Percentiles rank a stretch among this genome's conserved stretches.
Conservation (phyloP, 129 eudicot genomes). For the carrot (Daucus carota) region DH1_v3.0 NC_030382.2:56575001-56575500, state of each 20-base stretch:
- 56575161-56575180: too few species aligned
- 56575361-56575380: not conserved
- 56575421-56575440: not conserved
- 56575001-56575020: too few species aligned
- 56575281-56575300: not conserved
- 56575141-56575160: too few species aligned
- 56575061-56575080: too few species aligned
- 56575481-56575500: conserved; percentile 49
- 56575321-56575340: not conserved
- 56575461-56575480: not conserved
- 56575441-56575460: not conserved
- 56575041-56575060: too few species aligned
- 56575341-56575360: not conserved
- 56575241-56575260: not conserved
- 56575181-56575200: too few species aligned
- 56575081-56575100: too few species aligned
- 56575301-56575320: not conserved
- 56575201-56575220: not conserved
- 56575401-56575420: not conserved
- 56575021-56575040: too few species aligned
- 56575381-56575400: not conserved
- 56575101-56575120: too few species aligned
- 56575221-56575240: not conserved
- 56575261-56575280: not conserved
- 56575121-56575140: too few species aligned